These are phyloP conservation scores for Fomitiporia mediterranea DNA, from an alignment of 1,284 basidiomycete species.

Conservation along the genomic window DNA sequence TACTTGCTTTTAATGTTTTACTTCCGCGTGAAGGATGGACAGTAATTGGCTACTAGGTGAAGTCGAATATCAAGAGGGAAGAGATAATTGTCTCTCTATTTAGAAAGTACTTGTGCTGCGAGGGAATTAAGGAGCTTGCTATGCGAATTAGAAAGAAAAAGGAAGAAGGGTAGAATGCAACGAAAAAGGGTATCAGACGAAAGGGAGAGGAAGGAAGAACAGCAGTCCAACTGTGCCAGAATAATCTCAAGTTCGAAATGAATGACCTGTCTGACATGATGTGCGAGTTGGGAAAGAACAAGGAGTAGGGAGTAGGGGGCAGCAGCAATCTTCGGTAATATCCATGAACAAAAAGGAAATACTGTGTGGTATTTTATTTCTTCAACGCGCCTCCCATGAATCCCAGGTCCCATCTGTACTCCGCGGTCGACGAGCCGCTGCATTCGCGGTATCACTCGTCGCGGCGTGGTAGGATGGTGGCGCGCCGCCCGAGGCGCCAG, in stretches of 20 bases:
- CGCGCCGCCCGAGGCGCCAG: constrained; percentile 8
- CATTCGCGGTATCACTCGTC: constrained; percentile 8
- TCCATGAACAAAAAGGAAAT: too few relatives aligned
- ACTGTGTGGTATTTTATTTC: too few relatives aligned
- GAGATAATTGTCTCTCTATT: background rate
- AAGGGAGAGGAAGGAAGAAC: background rate
- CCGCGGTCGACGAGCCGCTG: constrained; percentile 9
- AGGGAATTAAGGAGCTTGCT: background rate
- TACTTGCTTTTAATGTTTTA: background rate
- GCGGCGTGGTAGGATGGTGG: constrained; percentile 14
- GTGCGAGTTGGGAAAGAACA: background rate
- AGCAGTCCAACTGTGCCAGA: background rate
- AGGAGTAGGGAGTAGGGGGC: too few relatives aligned
- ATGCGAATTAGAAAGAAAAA: background rate
- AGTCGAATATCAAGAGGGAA: background rate
- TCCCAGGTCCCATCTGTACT: constrained; percentile 16
- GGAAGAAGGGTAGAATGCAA: background rate
- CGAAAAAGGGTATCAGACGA: background rate
- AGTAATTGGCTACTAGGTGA: background rate
- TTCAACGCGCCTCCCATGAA: constrained; percentile 14
- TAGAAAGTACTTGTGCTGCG: background rate
- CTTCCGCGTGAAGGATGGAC: background rate
- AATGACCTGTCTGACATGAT: background rate
- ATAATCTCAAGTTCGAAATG: background rate
- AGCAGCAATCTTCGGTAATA: too few relatives aligned